phyloP scores from a whole-genome alignment of 345 rosid genomes.

The Euphorbia tirucalli region DNA sequence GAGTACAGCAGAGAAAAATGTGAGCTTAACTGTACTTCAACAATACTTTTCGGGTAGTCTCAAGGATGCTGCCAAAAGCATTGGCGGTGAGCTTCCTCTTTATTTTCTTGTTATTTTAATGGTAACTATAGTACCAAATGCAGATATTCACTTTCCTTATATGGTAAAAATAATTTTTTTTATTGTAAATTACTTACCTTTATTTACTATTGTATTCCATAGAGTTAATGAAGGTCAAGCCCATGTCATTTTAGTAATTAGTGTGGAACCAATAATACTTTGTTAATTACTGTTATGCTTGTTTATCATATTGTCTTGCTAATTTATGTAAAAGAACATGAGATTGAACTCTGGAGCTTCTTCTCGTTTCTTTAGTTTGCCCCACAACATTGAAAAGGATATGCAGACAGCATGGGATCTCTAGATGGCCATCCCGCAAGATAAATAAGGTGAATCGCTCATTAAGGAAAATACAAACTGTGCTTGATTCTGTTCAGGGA shows the following conservation, averaged over 20 bases:
- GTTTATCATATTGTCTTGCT: neutral
- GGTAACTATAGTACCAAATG: neutral
- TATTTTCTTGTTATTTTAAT: neutral
- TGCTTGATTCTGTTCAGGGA: slow-evolving; percentile 83
- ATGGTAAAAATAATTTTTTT: neutral
- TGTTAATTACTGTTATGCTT: neutral
- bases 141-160: neutral
- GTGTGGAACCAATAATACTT: slow-evolving; percentile 6
- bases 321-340: neutral
- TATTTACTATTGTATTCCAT: neutral
- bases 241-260: neutral
- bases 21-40: slow-evolving; percentile 80
- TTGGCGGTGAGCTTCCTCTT: slow-evolving; percentile 63
- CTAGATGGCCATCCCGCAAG: slow-evolving; percentile 95
- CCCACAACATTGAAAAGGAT: slow-evolving; percentile 93
- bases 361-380: slow-evolving; percentile 59
- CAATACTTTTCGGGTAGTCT: slow-evolving; percentile 90
- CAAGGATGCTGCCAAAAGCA: slow-evolving; percentile 93
- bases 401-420: slow-evolving; percentile 91
- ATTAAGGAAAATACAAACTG: slow-evolving; percentile 70
- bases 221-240: neutral
- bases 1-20: slow-evolving; percentile 78
- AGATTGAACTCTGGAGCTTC: slow-evolving; percentile 12
- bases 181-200: neutral
- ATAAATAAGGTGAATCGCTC: slow-evolving; percentile 89